Evolutionary conservation across 2,329 filamentous ascomycete species (phyloP), one percentile per base, ranked within the genome.

Genomic region (Chrysosphaeria jannelii): DNA sequence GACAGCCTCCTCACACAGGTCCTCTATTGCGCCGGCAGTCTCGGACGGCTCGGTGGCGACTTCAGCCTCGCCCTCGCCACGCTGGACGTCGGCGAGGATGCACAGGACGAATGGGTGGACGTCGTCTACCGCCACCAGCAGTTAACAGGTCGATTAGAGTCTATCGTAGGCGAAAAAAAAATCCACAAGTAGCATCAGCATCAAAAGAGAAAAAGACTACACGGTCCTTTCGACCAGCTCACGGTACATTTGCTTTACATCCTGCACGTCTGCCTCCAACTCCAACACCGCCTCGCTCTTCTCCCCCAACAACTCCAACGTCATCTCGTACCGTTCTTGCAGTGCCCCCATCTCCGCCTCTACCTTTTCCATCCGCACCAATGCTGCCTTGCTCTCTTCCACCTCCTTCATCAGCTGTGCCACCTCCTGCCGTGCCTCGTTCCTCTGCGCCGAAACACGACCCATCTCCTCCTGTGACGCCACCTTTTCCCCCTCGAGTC

Each of bases 221-320:
- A 78, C 62, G 27, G 75, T 81, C 38, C 67, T 63, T 46, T 89
- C 74, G 23, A 89, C 71, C 41, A 97, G 46, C 39, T 93, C 81
- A 33, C 76, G 63, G 48, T 93, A 93, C 57, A 97, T 90, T 38
- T 67, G 69, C 51, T 97, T 97, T 41, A 97, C 55, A 50, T 97
- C 85, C 32, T 65, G 53, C 25, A 97, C 71, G 50, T 93, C 85
- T 8, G 71, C 68, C 42, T 57, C 64, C 33, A 97, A 49, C 51
- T 97, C 85, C 38, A 90, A 78, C 3, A 90, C 79, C 37, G 70
- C 50, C 51, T 97, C 85, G 42, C 76, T 90, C 58, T 90, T 90
- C 57, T 97, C 85, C 2, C 85, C 85, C 27, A 97, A 47, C 63
- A 93, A 68, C 47, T 93, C 79, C 25, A 97, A 51, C 28, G 76